Base-by-base conservation (phyloP, 164 flowering plant genomes). In the Magnolia officinalis region DNA sequence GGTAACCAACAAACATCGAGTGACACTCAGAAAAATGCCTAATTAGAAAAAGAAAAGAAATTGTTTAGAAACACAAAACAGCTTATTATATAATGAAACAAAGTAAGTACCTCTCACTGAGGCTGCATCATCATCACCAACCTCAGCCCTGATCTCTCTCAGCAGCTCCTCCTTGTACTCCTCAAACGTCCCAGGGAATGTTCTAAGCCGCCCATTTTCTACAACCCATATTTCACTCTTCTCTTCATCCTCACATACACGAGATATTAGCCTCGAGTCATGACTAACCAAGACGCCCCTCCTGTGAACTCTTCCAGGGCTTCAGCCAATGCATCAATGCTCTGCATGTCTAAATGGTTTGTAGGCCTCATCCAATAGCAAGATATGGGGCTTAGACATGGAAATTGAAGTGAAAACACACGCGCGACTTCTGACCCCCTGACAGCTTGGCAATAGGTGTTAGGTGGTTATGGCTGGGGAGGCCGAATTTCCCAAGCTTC, bases 401-500 rank as follows among this genome's bases (percentile, higher is more conserved):
- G 97, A 89, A n/a, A 92, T 92, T 20, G 94, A 90, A 31, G 97
- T 89, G 77, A 92, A 91, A 16, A 90, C 94, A 23, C n/a, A 91
- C 97, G 1, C 97, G 79, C 1, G 93, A 72, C 76, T 90, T 92
- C 81, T 92, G 95, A 23, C 97, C 97, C 67, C 95, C 97, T 2
- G 97, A 92, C 76, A 92, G 79, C 72, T 92, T 92, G 10, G 84
- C 88, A 74, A 92, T 92, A 1, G 97, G 97, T 5, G 95, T 92
- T 2, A 92, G 85, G 77, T 92, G 97, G 77, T 91, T 91, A 70
- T 92, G 91, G 76, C 94, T 90, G 6, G 92, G 90, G 19, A 92
- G 94, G 18, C 97, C 97, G 79, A 90, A 92, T 78, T 91, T 92
- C 58, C 95, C 97, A 21, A 91, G 89, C 84, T 90, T 89, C 21